phyloP scores from a whole-genome alignment of 306 rosid species.

The Vicia faba region DNA sequence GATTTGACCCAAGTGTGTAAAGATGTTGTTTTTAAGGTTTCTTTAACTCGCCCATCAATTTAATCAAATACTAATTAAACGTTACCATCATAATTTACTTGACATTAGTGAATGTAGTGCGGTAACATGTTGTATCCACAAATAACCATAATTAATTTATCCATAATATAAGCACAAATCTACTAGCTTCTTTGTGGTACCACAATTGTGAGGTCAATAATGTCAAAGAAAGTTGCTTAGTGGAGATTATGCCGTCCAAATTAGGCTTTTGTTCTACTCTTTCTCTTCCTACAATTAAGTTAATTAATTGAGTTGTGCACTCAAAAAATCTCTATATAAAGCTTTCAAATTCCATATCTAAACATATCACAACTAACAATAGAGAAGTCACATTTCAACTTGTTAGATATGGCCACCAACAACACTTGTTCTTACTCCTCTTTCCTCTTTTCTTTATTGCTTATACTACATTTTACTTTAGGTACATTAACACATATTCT shows the following conservation, averaged over 20 bases:
- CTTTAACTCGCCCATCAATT: neutral
- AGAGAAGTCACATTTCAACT: neutral
- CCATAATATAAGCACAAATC: slow-evolving; percentile 7
- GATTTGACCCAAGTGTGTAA: neutral
- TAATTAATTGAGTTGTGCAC: slow-evolving; percentile 4
- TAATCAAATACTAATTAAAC: neutral
- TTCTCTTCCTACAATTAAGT: neutral
- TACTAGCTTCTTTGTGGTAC: neutral
- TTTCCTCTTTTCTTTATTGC: slow-evolving; percentile 42
- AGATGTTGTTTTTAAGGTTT: neutral
- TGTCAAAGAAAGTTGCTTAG: slow-evolving; percentile 34
- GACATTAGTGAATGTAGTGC: neutral
- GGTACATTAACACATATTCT: slow-evolving; percentile 38
- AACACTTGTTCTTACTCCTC: slow-evolving; percentile 11
- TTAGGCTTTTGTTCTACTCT: slow-evolving; percentile 18
- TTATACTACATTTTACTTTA: slow-evolving; percentile 44
- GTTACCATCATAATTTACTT: neutral
- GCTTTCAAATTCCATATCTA: neutral
- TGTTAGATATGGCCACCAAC: slow-evolving; percentile 45
- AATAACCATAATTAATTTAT: neutral
- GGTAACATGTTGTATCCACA: neutral
- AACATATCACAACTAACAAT: neutral
- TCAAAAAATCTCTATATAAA: slow-evolving; percentile 15
- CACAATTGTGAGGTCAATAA: neutral
- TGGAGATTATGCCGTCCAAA: slow-evolving; percentile 8